Percentiles rank a stretch among this genome's conserved stretches.
These are phyloP conservation scores for Penicillium palitans DNA, from an alignment of 2,329 filamentous ascomycete species.

Conservation along the genomic window DNA sequence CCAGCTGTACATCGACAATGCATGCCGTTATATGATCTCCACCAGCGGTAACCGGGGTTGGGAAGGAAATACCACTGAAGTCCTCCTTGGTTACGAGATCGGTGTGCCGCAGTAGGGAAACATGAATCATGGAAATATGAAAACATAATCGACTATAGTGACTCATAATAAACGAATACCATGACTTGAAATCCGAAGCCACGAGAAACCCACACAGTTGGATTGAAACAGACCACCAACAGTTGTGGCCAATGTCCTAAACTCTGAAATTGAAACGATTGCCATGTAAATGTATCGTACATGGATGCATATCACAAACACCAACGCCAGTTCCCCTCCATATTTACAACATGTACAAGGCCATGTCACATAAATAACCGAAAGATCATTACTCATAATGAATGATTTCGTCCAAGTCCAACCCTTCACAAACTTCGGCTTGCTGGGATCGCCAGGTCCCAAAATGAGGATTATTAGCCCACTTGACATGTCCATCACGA, in stretches of 20 bases:
- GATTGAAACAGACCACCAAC: not conserved
- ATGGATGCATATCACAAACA: not conserved
- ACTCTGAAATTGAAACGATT: not conserved
- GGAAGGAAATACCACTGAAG: constrained; percentile 89
- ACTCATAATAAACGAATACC: constrained; percentile 8
- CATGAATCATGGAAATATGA: not conserved
- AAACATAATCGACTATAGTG: not conserved
- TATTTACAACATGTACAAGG: constrained; percentile 7
- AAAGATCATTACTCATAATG: constrained; percentile 25
- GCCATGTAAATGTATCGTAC: not conserved
- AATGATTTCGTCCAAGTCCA: constrained; percentile 34
- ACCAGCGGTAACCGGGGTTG: constrained; percentile 90
- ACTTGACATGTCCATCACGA: constrained; percentile 33
- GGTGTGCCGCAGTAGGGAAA: constrained; percentile 41
- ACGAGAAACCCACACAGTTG: not conserved
- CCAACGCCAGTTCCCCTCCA: constrained; percentile 14
- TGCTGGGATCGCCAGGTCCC: constrained; percentile 40
- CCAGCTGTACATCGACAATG: constrained; percentile 80
- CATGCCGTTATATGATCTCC: constrained; percentile 86
- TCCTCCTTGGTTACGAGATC: constrained; percentile 93
- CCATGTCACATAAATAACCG: not conserved
- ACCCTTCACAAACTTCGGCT: constrained; percentile 38
- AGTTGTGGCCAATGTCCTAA: not conserved
- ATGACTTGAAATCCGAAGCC: not conserved
- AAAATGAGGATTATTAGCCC: constrained; percentile 38